phyloP scores from a whole-genome alignment of 139 green algal genomes.

The Micractinium conductrix region DNA sequence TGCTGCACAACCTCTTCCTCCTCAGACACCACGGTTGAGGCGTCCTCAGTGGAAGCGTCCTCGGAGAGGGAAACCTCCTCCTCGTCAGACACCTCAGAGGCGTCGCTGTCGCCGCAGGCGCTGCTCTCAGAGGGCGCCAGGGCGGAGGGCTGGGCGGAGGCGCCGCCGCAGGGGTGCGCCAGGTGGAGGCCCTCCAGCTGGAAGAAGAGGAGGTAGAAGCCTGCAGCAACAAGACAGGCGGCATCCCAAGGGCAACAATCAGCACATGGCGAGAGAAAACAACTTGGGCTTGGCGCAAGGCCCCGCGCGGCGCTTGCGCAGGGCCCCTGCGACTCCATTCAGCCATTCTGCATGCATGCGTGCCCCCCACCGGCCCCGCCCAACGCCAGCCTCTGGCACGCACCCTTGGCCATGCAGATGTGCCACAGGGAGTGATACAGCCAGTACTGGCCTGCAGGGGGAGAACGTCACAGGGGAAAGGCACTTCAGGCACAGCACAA shows the following conservation, averaged over 20 bases:
- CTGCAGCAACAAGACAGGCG: too few species aligned
- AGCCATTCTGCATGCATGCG: too few species aligned
- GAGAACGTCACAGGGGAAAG: background rate
- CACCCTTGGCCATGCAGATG: slow-evolving; percentile 39
- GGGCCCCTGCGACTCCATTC: too few species aligned
- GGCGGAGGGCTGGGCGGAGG: background rate
- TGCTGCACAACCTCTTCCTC: background rate
- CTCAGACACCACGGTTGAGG: background rate
- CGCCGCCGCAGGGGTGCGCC: background rate
- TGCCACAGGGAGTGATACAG: slow-evolving; percentile 57
- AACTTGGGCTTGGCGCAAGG: too few species aligned
- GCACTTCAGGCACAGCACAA: background rate
- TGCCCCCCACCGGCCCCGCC: too few species aligned
- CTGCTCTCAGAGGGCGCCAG: background rate
- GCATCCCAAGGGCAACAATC: too few species aligned
- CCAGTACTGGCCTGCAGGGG: slow-evolving; percentile 38
- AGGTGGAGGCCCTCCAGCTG: slow-evolving; percentile 34
- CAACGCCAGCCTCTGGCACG: too few species aligned
- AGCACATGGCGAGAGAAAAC: too few species aligned
- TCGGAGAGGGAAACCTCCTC: background rate
- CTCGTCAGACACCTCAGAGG: background rate
- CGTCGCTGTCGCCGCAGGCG: background rate
- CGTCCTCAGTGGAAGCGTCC: background rate
- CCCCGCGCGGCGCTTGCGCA: too few species aligned
- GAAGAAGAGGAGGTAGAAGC: slow-evolving; percentile 23